Evolutionary conservation across 2,329 filamentous ascomycete species (phyloP), one percentile per base, ranked within the genome.

Genomic region (Herpomyces periplanetae): DNA sequence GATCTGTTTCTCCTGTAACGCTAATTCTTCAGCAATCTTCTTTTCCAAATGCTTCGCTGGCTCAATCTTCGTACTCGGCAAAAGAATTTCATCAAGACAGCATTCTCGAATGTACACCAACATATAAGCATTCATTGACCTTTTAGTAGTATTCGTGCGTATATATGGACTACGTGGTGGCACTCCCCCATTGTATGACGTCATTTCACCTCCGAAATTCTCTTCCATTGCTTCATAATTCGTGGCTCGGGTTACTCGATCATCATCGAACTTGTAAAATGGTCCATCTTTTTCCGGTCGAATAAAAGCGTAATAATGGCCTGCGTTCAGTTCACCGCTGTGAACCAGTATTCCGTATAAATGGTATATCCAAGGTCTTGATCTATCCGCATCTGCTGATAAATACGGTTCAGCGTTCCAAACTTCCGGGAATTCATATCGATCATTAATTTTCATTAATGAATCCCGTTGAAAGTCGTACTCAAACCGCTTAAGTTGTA

Each of bases 401-500:
- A 96, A 53, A 34, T 80, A 96, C 1, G 71, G 71, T 0, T 65
- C 47, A 4, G 73, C 68, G 33, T 85, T 66, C 31, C 71, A 69
- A 22, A 53, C 42, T 24, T 84, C 66, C 1, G 68, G 69, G 27
- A 80, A 85, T 31, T 84, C 69, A 41, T 80, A 75, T 22, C 68
- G 58, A 30, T 84, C 69, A 31, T 85, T 84, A 35, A 96, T 71
- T 42, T 96, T 96, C 63, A 85, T 88, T 66, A 91, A 88, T 26
- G 69, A 71, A 34, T 91, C 75, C 29, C 68, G 58, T 28, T 85
- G 63, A 31, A 88, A 65, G 39, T 96, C 80, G 40, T 96, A 96
- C 36, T 96, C 71, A 37, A 96, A 96, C 20, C 80, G 63, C 42
- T 91, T 91, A 23, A 96, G 51, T 36, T 96, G 80, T 16, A 96